Evolutionary conservation across 768 basidiomycete species (phyloP).

Genomic region (Suillus subluteus): DNA sequence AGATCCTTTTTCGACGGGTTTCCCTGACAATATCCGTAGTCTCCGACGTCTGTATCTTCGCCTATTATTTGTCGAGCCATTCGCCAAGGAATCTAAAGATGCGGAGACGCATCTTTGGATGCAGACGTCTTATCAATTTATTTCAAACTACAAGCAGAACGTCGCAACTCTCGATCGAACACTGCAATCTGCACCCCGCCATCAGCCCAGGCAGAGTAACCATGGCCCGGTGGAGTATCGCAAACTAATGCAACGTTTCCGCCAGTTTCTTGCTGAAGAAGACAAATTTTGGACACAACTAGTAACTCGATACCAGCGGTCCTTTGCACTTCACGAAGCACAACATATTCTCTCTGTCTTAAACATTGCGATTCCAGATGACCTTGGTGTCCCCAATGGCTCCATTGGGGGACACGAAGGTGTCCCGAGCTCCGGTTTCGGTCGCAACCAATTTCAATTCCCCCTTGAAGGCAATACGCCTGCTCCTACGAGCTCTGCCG

Average conservation of each 20-base stretch:
- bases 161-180: slow-evolving; percentile 68
- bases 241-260: slow-evolving; percentile 85
- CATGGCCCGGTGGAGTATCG: slow-evolving; percentile 80
- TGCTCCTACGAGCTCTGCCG: slow-evolving; percentile 45
- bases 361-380: slow-evolving; percentile 51
- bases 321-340: slow-evolving; percentile 72
- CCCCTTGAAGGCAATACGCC: slow-evolving; percentile 54
- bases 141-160: slow-evolving; percentile 78
- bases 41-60: slow-evolving; percentile 72
- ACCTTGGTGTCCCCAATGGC: slow-evolving; percentile 29
- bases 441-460: slow-evolving; percentile 66
- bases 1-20: slow-evolving; percentile 10
- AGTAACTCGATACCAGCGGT: slow-evolving; percentile 70
- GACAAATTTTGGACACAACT: slow-evolving; percentile 91
- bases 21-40: slow-evolving; percentile 40
- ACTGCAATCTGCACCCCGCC: slow-evolving; percentile 45
- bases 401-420: slow-evolving; percentile 23
- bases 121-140: slow-evolving; percentile 88
- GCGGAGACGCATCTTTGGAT: slow-evolving; percentile 89
- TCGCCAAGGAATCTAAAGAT: slow-evolving; percentile 74
- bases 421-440: slow-evolving; percentile 31
- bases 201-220: slow-evolving; percentile 41
- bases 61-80: slow-evolving; percentile 69
- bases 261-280: slow-evolving; percentile 87
- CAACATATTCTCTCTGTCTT: slow-evolving; percentile 59